Base-by-base conservation (phyloP, 1,284 basidiomycete genomes). In the Rhizoctonia solani region DNA sequence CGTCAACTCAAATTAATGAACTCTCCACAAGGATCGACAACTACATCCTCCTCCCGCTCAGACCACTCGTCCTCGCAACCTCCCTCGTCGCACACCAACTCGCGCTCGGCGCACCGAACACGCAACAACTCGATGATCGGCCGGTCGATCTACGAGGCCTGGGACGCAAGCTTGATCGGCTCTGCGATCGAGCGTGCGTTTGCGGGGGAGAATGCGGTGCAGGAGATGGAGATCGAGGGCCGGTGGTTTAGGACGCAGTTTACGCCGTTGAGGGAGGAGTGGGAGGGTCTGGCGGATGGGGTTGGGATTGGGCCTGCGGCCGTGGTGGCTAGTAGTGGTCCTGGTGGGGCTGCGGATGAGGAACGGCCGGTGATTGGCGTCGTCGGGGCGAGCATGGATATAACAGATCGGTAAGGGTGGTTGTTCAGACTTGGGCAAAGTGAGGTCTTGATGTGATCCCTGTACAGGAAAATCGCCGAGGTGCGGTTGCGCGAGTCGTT, bases 121-220 rank as follows among this genome's bases (percentile, higher is more conserved):
- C 47, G 61, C 9, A 65, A 65, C 49, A 65, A 53, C n/a, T 52
- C 61, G 37, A 65, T 65, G 61, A 34, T 65, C 23, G 61, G 61
- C 16, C 34, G 23, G 27, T 53, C 49, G 16, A 65, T 65, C 4
- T 65, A 53, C 61, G 61, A 65, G 23, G 50, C 50, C 11, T 65
- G 49, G 61, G 61, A 65, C n/a, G 21, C 50, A 4, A 53, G 23
- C 21, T 19, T 53, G 13, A 53, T 65, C 27, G 34, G 39, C 6
- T 23, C 11, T 21, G 61, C 49, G 25, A n/a, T 65, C n/a, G 50
- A 65, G 4, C 49, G 49, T n/a, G 61, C 49, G 16, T 65, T 65
- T 53, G 11, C 34, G 6, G 61, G 61, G 1, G 61, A 53, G n/a
- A 6, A 16, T 13, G 61, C 54, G 1, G 61, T 65, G 49, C 49